Conservation (phyloP, 768 basidiomycete genomes). For the Strobilomyces confusus region DNA sequence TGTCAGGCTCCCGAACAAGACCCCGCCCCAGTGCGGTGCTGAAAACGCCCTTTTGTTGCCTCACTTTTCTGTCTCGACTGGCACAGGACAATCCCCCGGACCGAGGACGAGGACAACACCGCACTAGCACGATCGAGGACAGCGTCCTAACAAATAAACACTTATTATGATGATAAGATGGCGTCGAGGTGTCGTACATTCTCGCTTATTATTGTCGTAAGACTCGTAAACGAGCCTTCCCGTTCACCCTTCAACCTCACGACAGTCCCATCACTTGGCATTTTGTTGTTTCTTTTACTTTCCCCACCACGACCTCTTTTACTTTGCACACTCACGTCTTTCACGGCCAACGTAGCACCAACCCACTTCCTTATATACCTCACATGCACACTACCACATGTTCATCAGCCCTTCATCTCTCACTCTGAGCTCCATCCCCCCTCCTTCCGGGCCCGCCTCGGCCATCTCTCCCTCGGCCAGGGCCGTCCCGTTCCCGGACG, state of each 20-base stretch:
- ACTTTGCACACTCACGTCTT: constrained; percentile 20
- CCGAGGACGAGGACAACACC: constrained; percentile 4
- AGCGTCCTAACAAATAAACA: not conserved
- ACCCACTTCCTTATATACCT: constrained; percentile 12
- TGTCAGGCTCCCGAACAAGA: constrained; percentile 7
- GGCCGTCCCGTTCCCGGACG: constrained; percentile 10
- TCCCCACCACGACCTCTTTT: constrained; percentile 9
- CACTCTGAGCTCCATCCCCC: constrained; percentile 14
- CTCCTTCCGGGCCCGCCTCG: constrained; percentile 6
- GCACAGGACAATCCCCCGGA: not conserved
- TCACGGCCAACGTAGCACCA: constrained; percentile 19
- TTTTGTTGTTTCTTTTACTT: constrained; percentile 11
- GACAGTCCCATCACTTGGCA: constrained; percentile 10
- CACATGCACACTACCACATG: constrained; percentile 31
- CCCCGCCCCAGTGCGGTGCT: constrained; percentile 14
- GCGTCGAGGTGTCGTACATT: constrained; percentile 15
- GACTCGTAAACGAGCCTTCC: not conserved
- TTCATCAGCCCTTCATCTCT: constrained; percentile 20
- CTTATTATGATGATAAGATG: constrained; percentile 1
- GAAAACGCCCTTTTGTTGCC: constrained; percentile 7
- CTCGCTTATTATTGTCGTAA: constrained; percentile 18
- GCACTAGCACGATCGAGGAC: constrained; percentile 7
- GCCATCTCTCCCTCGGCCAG: constrained; percentile 6
- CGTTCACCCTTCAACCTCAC: not conserved
- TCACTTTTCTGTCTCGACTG: not conserved